A percentile compares a stretch with the other conserved stretches of the same genome.
Conservation (phyloP, 345 rosid genomes). For the Angophora floribunda region DNA sequence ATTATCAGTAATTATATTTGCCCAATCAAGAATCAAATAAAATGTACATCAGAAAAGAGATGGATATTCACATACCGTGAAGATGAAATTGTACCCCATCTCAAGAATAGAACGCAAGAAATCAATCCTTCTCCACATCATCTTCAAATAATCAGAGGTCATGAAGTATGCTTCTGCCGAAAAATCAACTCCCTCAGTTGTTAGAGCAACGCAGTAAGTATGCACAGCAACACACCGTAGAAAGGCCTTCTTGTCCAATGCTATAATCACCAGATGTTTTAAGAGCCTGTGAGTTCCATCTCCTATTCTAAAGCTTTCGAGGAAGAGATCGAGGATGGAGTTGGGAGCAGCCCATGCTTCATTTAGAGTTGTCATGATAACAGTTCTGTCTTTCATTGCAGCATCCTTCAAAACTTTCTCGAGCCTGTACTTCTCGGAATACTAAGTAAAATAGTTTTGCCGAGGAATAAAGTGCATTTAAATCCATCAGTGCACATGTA, state of each 20-base stretch:
- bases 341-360: constrained; percentile 79
- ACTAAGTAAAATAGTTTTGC: neutral
- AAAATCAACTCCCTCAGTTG: constrained; percentile 65
- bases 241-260: constrained; percentile 63
- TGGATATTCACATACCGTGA: constrained; percentile 48
- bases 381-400: constrained; percentile 47
- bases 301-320: constrained; percentile 68
- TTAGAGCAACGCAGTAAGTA: constrained; percentile 57
- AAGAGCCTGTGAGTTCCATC: constrained; percentile 45
- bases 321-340: constrained; percentile 61
- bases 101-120: constrained; percentile 71
- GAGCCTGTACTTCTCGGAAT: constrained; percentile 31
- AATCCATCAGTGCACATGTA: neutral
- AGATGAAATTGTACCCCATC: constrained; percentile 75
- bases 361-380: constrained; percentile 71
- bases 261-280: constrained; percentile 66
- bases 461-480: neutral
- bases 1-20: neutral
- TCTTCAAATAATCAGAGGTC: constrained; percentile 66
- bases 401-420: constrained; percentile 49
- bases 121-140: constrained; percentile 96
- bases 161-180: constrained; percentile 71
- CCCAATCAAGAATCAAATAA: neutral
- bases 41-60: neutral
- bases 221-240: constrained; percentile 46